Evolutionary conservation across 441 rosid species (phyloP), one percentile per base, ranked within the genome.

Genomic region (Aleurites moluccanus): DNA sequence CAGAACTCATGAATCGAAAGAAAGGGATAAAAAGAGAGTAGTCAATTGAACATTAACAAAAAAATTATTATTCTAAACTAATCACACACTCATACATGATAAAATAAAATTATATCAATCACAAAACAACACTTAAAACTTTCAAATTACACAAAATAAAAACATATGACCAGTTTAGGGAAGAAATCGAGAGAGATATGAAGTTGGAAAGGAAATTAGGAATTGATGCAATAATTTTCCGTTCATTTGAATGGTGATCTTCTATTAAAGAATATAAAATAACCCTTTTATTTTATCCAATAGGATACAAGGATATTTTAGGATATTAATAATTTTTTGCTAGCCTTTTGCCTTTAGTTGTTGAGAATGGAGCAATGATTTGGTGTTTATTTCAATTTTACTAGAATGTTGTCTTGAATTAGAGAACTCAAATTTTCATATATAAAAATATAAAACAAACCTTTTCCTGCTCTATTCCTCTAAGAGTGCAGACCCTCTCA

Each of bases 391-490:
- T 30, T 30, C 33, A 30, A 30, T 30, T 61, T 61, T 30, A 15
- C 13, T 1, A 62, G 2, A 62, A 30, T 35, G 18, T 9, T 16
- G 9, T 30, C 21, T 15, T 30, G 1, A n/a, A n/a, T 30, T 62
- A 2, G 35, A 28, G 25, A 30, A 6, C 44, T 33, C 16, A 35
- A 33, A 21, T 60, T n/a, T 60, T 13, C 66, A 30, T 1, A 66
- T n/a, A 77, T 33, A 80, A 56, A 30, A 57, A 70, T 45, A 20
- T 21, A 47, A 66, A n/a, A 70, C 70, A 64, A 27, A 94, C 98
- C 97, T 89, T 91, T 70, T 83, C 85, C 77, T 70, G 78, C 68
- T 86, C 81, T 77, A 86, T 75, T 76, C 91, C 90, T 80, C 60
- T 91, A 65, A 84, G 84, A 27, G 82, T 66, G 73, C 92, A 91